Conservation (phyloP, 2,329 filamentous ascomycete genomes). For the Helotiales sp. region DNA sequence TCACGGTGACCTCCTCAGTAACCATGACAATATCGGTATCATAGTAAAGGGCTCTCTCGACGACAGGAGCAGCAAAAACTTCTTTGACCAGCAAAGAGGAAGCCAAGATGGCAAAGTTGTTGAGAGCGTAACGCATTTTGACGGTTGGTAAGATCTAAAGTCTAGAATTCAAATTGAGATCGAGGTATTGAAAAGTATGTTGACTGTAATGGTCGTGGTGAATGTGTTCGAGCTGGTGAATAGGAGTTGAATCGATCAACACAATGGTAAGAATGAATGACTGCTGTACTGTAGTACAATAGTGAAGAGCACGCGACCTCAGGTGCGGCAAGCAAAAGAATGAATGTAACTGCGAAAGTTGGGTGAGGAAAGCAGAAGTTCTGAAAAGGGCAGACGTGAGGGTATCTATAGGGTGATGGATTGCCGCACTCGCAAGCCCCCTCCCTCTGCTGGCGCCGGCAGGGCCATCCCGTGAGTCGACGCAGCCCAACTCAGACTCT, state of each 20-base stretch:
- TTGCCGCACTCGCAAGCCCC: not conserved
- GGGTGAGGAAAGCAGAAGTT: constrained; percentile 5
- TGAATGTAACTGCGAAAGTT: constrained; percentile 2
- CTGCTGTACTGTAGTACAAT: constrained; percentile 11
- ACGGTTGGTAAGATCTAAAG: not conserved
- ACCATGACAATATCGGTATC: constrained; percentile 26
- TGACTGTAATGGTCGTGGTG: not conserved
- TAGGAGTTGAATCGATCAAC: constrained; percentile 19
- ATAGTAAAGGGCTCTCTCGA: constrained; percentile 23
- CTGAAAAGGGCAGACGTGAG: not conserved
- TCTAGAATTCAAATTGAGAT: not conserved
- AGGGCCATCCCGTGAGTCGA: not conserved
- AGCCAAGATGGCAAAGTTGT: constrained; percentile 30
- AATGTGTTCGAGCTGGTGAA: not conserved
- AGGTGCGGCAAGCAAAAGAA: constrained; percentile 17
- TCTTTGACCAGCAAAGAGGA: constrained; percentile 35
- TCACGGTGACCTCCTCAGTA: constrained; percentile 28
- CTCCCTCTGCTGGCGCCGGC: not conserved
- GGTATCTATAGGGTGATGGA: not conserved
- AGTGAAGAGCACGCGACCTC: constrained; percentile 17
- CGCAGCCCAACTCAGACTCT: not conserved
- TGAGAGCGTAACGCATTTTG: constrained; percentile 31
- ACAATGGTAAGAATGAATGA: constrained; percentile 5
- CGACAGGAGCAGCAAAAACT: constrained; percentile 23
- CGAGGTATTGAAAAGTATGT: not conserved